Conservation (phyloP, 306 rosid genomes). For the Acmispon strigosus region DNA sequence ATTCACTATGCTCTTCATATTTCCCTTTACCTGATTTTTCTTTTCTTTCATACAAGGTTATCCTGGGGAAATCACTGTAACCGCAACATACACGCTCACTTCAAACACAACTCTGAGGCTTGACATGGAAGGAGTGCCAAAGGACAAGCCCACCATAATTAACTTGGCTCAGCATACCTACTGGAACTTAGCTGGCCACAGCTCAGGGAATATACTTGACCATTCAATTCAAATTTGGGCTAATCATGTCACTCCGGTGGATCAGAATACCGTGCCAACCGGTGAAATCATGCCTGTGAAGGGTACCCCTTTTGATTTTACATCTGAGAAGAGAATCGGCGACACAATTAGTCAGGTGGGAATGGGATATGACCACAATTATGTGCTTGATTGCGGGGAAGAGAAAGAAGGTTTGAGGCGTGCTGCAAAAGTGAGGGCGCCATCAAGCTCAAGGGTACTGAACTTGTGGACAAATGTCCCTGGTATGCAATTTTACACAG, state of each 20-base stretch:
- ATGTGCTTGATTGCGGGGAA: conserved; percentile 71
- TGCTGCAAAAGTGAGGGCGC: conserved; percentile 81
- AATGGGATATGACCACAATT: conserved; percentile 83
- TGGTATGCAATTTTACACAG: conserved; percentile 95
- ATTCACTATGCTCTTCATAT: not conserved
- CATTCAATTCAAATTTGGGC: conserved; percentile 72
- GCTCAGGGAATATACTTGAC: conserved; percentile 60
- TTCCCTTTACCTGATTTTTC: not conserved
- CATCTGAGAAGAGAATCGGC: conserved; percentile 63
- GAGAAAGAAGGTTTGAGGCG: conserved; percentile 59
- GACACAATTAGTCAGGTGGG: conserved; percentile 63
- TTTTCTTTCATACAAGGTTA: conserved; percentile 41
- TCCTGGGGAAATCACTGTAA: conserved; percentile 69
- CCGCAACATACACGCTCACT: conserved; percentile 76
- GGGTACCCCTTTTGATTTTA: conserved; percentile 82
- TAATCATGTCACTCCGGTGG: conserved; percentile 68
- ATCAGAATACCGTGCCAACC: conserved; percentile 57
- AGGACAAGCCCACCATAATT: conserved; percentile 71
- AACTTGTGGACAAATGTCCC: conserved; percentile 80
- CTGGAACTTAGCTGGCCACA: conserved; percentile 93
- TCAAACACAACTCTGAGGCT: conserved; percentile 74
- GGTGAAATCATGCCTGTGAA: conserved; percentile 75
- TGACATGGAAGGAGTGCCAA: conserved; percentile 89
- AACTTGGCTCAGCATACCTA: conserved; percentile 90
- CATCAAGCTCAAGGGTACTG: conserved; percentile 75